Percentiles rank a stretch among this genome's conserved stretches.
Conservation (phyloP, 1,139 yeast genomes). For the Diutina rugosa region DNA sequence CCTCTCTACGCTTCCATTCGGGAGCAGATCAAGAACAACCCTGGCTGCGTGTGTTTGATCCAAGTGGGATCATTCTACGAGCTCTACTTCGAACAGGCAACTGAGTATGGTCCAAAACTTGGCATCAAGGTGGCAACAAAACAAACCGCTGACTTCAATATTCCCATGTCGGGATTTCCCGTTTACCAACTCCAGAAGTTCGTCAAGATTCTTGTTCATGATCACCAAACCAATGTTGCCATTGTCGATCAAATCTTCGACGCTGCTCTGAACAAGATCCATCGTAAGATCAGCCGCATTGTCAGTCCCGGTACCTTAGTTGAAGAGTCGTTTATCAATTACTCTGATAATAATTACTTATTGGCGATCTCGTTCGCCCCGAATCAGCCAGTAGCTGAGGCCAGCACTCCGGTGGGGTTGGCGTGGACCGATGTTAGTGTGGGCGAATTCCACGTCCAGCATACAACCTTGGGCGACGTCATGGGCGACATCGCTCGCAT, state of each 20-base stretch:
- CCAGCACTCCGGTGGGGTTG: constrained; percentile 46
- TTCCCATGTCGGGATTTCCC: constrained; percentile 93
- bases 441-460: constrained; percentile 63
- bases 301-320: constrained; percentile 89
- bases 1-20: constrained; percentile 10
- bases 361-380: constrained; percentile 49
- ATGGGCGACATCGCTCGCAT: constrained; percentile 52
- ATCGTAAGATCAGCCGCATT: constrained; percentile 64
- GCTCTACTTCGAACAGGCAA: constrained; percentile 80
- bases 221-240: constrained; percentile 59
- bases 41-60: constrained; percentile 65
- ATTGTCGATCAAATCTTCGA: constrained; percentile 55
- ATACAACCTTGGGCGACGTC: constrained; percentile 41
- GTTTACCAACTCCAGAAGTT: constrained; percentile 57
- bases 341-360: constrained; percentile 57
- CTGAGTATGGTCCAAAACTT: constrained; percentile 52
- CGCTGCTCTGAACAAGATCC: constrained; percentile 15
- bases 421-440: constrained; percentile 87
- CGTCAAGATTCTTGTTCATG: constrained; percentile 59
- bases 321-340: constrained; percentile 74
- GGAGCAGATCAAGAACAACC: constrained; percentile 27
- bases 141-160: constrained; percentile 28
- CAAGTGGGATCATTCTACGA: constrained; percentile 91
- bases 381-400: constrained; percentile 21
- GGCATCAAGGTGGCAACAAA: constrained; percentile 40